Conservation (phyloP, 257 asterid species). For the Solanum sparsipilum region DNA sequence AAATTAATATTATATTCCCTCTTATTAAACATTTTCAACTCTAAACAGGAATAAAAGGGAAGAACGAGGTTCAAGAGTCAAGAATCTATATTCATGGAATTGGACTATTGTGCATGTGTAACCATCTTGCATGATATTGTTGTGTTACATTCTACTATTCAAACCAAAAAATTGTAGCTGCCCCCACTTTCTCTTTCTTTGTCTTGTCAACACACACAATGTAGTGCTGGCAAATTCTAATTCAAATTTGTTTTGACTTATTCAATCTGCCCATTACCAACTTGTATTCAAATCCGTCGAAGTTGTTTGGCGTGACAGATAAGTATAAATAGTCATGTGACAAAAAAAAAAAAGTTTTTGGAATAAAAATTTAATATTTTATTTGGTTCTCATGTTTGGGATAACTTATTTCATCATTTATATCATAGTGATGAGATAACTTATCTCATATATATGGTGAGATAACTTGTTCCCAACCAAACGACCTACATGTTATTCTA, state of each 20-base stretch:
- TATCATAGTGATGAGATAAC: too few species aligned
- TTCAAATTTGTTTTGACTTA: background rate
- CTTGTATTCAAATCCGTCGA: too few species aligned
- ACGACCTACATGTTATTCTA: too few species aligned
- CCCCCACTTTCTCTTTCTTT: background rate
- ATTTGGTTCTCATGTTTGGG: too few species aligned
- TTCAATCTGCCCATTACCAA: too few species aligned
- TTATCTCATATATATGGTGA: too few species aligned
- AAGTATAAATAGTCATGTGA: too few species aligned
- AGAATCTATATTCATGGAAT: background rate
- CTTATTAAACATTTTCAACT: background rate
- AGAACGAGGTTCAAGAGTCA: background rate
- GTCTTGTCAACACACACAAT: background rate
- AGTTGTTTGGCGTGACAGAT: too few species aligned
- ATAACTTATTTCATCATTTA: too few species aligned
- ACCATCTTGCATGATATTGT: background rate
- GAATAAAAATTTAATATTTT: too few species aligned
- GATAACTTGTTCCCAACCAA: too few species aligned
- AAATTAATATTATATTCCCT: background rate
- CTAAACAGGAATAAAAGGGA: background rate
- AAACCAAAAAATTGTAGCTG: background rate
- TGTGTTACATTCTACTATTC: background rate
- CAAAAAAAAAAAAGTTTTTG: too few species aligned
- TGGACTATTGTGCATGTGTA: background rate
- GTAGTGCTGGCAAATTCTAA: background rate